Conservation (phyloP, 352 stramenopile genomes). For the Pythium utonaiense region DNA sequence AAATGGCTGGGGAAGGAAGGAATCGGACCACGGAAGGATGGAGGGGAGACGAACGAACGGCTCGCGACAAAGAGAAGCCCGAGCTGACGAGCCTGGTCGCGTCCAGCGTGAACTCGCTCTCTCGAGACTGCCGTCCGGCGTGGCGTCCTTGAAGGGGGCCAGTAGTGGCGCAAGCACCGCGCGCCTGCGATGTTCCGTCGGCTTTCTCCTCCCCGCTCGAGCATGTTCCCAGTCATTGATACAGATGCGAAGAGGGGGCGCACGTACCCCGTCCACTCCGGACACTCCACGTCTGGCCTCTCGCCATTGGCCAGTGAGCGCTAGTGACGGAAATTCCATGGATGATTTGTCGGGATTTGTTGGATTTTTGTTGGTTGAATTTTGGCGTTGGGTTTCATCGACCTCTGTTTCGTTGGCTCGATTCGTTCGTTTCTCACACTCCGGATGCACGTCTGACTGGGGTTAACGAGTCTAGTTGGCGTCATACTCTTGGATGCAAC, state of each 20-base stretch:
- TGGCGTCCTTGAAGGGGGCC: not conserved
- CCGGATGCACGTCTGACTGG: not conserved
- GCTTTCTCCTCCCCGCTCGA: not conserved
- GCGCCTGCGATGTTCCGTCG: constrained; percentile 12
- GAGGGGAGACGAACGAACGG: not conserved
- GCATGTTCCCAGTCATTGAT: not conserved
- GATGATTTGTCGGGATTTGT: constrained; percentile 3
- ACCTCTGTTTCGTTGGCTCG: not conserved
- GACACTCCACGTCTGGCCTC: constrained; percentile 1
- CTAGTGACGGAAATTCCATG: constrained; percentile 14
- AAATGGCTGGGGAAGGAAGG: not conserved
- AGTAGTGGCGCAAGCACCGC: constrained; percentile 1
- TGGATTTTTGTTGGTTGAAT: constrained; percentile 1
- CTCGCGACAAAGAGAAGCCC: not conserved
- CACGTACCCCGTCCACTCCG: constrained; percentile 18
- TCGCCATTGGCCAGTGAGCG: not conserved
- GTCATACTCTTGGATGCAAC: not conserved
- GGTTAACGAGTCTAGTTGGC: not conserved
- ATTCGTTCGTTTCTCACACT: not conserved
- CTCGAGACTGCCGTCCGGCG: not conserved
- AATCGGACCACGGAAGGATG: constrained; percentile 3
- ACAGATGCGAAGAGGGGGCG: constrained; percentile 21
- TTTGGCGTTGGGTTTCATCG: not conserved
- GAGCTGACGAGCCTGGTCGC: no score
- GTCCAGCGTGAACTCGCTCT: not conserved